These are phyloP conservation scores for Fusarium sororula DNA, from an alignment of 2,329 filamentous ascomycete genomes.

Conservation along the genomic window DNA sequence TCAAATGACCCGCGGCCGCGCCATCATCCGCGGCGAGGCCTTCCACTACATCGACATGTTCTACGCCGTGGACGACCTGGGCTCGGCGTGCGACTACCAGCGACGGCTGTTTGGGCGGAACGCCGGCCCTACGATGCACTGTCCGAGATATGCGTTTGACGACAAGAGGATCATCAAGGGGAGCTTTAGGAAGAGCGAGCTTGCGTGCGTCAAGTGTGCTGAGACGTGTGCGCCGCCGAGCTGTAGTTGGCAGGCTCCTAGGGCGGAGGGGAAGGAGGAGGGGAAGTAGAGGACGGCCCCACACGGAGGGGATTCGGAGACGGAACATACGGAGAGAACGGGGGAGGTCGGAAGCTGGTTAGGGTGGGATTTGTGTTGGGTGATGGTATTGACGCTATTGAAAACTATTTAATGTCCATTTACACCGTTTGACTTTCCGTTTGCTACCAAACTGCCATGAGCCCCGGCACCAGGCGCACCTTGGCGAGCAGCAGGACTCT, in stretches of 20 bases:
- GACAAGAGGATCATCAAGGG: slow-evolving; percentile 42
- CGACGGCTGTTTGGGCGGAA: slow-evolving; percentile 38
- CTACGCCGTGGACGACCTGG: slow-evolving; percentile 41
- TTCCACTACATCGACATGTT: slow-evolving; percentile 41
- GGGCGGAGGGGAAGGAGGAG: slow-evolving; percentile 8
- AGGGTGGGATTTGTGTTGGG: background rate
- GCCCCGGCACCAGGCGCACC: background rate
- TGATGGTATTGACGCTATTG: background rate
- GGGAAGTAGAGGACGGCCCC: background rate
- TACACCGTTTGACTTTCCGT: background rate
- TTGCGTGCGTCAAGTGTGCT: slow-evolving; percentile 41
- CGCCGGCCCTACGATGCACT: slow-evolving; percentile 35
- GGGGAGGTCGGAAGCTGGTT: too few species aligned
- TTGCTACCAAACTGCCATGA: background rate
- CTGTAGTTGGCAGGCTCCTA: slow-evolving; percentile 40
- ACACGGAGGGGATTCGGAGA: background rate
- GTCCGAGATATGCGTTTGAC: slow-evolving; percentile 40
- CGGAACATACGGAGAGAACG: background rate
- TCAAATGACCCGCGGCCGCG: slow-evolving; percentile 36
- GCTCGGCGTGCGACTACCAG: slow-evolving; percentile 42
- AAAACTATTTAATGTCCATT: background rate
- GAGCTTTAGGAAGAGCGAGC: slow-evolving; percentile 36
- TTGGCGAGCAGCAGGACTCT: background rate
- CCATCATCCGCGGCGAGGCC: slow-evolving; percentile 34
- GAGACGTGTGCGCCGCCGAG: slow-evolving; percentile 43